A percentile compares a stretch with the other conserved stretches of the same genome.
phyloP scores from a whole-genome alignment of 1,284 basidiomycete species.

The Hypsizygus ulmarius region DNA sequence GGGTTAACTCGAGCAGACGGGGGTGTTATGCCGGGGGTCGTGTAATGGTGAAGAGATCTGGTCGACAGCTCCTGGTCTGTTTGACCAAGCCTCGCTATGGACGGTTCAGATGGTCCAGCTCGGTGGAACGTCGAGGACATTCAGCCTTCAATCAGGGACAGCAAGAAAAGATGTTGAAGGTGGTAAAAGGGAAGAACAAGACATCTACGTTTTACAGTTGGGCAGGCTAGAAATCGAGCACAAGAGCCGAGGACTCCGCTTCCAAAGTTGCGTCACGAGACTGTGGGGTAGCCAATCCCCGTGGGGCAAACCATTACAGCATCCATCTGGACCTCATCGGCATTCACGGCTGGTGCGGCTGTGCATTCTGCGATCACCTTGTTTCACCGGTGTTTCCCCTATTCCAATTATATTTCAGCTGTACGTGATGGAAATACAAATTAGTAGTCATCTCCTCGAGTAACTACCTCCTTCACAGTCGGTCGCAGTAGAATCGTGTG shows the following conservation, averaged over 20 bases:
- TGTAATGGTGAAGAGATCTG: constrained; percentile 55
- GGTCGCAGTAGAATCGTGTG: constrained; percentile 91
- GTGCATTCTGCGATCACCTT: not conserved
- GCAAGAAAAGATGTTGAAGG: constrained; percentile 3
- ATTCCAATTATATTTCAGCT: not conserved
- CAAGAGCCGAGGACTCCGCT: not conserved
- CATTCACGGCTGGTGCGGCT: no score
- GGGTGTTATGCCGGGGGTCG: constrained; percentile 61
- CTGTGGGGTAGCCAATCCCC: not conserved
- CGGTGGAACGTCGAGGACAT: constrained; percentile 20
- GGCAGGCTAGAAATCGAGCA: not conserved
- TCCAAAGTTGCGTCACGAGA: not conserved
- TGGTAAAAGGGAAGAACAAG: constrained; percentile 13
- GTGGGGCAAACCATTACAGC: not conserved
- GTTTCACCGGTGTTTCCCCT: constrained; percentile 1
- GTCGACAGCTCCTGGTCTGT: constrained; percentile 23
- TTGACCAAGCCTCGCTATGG: constrained; percentile 16
- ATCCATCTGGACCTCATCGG: no score
- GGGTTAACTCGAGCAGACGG: constrained; percentile 70
- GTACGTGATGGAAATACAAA: constrained; percentile 10
- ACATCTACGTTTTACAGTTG: constrained; percentile 8
- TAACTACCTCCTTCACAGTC: constrained; percentile 94
- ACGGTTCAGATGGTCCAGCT: constrained; percentile 15
- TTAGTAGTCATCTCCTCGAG: constrained; percentile 90
- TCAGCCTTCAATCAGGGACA: not conserved